Percentiles rank a stretch among this genome's conserved stretches.
Evolutionary conservation across 148 eudicot genomes (phyloP).

Genomic region (Rhododendron ovatum): DNA sequence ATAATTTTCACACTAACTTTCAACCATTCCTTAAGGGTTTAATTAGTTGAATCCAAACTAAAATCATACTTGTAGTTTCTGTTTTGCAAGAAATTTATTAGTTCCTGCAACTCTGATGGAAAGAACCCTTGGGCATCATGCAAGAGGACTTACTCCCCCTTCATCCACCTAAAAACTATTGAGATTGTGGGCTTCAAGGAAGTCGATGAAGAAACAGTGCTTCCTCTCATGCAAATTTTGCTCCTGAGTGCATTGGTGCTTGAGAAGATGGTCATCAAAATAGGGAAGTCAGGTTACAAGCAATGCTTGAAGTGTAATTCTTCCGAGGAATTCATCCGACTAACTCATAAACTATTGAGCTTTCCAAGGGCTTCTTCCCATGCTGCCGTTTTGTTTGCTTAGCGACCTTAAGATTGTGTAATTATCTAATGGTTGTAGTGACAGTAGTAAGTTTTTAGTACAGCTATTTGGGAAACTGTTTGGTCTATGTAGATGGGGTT

Average conservation of each 20-base stretch:
- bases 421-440: not conserved
- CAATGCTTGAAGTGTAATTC: not conserved
- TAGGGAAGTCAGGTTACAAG: not conserved
- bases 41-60: not conserved
- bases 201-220: not conserved
- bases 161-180: not conserved
- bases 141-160: not conserved
- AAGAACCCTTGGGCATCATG: not conserved
- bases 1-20: too few relatives aligned
- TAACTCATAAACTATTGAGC: not conserved
- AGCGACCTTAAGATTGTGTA: not conserved
- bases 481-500: not conserved
- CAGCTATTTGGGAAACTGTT: not conserved
- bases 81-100: not conserved
- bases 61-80: not conserved
- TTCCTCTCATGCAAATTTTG: constrained; percentile 4
- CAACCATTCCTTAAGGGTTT: too few relatives aligned
- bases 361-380: not conserved
- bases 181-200: not conserved
- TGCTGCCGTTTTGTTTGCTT: not conserved
- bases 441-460: too few relatives aligned
- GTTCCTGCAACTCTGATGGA: not conserved
- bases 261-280: not conserved
- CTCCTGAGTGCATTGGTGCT: not conserved
- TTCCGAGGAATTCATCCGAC: not conserved